A percentile compares a stretch with the other conserved stretches of the same genome.
These are phyloP conservation scores for Oldenlandia corymbosa DNA, from an alignment of 257 asterid species.

Conservation along the genomic window DNA sequence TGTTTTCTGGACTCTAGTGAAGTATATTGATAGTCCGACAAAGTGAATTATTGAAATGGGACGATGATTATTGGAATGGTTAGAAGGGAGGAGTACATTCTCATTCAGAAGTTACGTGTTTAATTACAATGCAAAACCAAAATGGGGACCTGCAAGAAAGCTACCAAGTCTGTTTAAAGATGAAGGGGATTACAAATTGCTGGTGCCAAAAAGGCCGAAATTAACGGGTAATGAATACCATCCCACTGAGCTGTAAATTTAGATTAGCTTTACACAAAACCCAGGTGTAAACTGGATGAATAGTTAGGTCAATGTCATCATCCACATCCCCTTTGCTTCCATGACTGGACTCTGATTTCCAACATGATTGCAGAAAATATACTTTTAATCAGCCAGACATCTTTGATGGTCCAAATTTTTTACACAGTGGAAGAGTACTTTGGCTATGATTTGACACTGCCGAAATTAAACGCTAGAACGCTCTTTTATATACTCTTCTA, in stretches of 20 bases:
- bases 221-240: constrained; percentile 28
- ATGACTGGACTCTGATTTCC: constrained; percentile 6
- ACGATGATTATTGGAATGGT: no score
- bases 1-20: no score
- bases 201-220: constrained; percentile 26
- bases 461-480: constrained; percentile 3
- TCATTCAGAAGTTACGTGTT: no score
- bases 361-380: not conserved
- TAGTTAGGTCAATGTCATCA: constrained; percentile 21
- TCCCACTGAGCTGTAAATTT: constrained; percentile 26
- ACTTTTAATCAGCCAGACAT: not conserved
- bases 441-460: constrained; percentile 10
- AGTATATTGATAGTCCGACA: no score
- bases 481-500: no score
- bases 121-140: no score
- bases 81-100: no score
- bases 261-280: constrained; percentile 12
- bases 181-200: no score
- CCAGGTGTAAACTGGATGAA: not conserved
- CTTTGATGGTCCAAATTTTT: not conserved
- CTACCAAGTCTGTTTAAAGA: no score
- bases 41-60: no score
- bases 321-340: constrained; percentile 12
- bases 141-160: no score
- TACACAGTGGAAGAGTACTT: not conserved